Conservation (phyloP, 768 basidiomycete genomes). For the Myochromella boudieri region DNA sequence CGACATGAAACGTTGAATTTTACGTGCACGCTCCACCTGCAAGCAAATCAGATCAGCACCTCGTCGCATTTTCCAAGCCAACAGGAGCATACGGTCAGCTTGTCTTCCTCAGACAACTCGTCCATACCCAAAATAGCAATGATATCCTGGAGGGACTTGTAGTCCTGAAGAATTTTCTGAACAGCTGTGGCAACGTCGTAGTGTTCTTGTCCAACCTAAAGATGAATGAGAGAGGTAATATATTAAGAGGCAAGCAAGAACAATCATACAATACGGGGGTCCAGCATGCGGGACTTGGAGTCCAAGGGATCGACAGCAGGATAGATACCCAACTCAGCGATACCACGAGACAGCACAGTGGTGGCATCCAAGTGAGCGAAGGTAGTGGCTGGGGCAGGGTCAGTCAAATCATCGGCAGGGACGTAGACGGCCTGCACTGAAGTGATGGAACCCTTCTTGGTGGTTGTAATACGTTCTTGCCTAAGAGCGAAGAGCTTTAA, state of each 20-base stretch:
- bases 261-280: constrained; percentile 90
- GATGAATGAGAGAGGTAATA: constrained; percentile 35
- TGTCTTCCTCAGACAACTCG: constrained; percentile 99
- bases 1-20: constrained; percentile 99
- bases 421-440: constrained; percentile 99
- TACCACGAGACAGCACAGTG: constrained; percentile 98
- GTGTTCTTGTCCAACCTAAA: constrained; percentile 83
- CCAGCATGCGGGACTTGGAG: constrained; percentile 99
- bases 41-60: background rate
- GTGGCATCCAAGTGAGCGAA: constrained; percentile 99
- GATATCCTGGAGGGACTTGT: constrained; percentile 98
- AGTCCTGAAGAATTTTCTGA: constrained; percentile 96
- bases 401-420: constrained; percentile 99
- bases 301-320: constrained; percentile 99
- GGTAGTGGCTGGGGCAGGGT: constrained; percentile 98
- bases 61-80: background rate
- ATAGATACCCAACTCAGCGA: constrained; percentile 99
- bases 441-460: constrained; percentile 99
- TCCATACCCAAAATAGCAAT: constrained; percentile 99
- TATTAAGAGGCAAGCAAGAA: constrained; percentile 89
- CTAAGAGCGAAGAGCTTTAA: constrained; percentile 32
- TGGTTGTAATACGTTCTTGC: constrained; percentile 99
- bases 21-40: constrained; percentile 95
- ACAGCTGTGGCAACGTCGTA: constrained; percentile 96
- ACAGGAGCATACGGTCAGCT: constrained; percentile 76